These are phyloP conservation scores for Echium plantagineum DNA, from an alignment of 257 asterid genomes.

Conservation along the genomic window DNA sequence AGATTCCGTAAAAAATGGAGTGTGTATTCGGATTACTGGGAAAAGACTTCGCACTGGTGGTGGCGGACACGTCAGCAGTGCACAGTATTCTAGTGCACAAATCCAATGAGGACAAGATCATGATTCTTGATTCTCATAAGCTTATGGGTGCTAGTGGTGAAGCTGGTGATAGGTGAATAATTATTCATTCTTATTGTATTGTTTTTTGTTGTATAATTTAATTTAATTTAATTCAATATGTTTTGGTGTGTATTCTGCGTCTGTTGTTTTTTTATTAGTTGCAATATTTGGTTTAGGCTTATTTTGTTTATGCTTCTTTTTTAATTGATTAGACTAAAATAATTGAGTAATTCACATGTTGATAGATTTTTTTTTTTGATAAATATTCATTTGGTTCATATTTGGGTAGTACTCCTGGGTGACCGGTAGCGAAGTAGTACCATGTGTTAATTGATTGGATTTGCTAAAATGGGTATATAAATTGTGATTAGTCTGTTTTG, in stretches of 20 bases:
- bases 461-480: too few relatives aligned
- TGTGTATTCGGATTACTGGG: conserved; percentile 88
- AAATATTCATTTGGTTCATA: too few relatives aligned
- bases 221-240: neutral
- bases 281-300: too few relatives aligned
- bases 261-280: too few relatives aligned
- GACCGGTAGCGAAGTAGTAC: too few relatives aligned
- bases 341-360: too few relatives aligned
- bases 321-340: too few relatives aligned
- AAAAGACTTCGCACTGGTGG: conserved; percentile 78
- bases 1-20: conserved; percentile 62
- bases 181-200: neutral
- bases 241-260: too few relatives aligned
- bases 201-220: neutral
- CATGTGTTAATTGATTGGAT: too few relatives aligned
- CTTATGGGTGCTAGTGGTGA: conserved; percentile 98
- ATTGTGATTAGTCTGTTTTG: neutral
- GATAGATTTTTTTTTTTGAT: too few relatives aligned
- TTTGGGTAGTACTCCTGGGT: too few relatives aligned
- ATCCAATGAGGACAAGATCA: conserved; percentile 87
- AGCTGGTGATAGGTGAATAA: conserved; percentile 73
- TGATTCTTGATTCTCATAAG: conserved; percentile 88
- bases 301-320: too few relatives aligned
- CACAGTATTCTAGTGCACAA: conserved; percentile 94
- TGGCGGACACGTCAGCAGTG: conserved; percentile 89